These are phyloP conservation scores for Zasmidium citrigriseum DNA, from an alignment of 2,329 filamentous ascomycete species.

Conservation along the genomic window DNA sequence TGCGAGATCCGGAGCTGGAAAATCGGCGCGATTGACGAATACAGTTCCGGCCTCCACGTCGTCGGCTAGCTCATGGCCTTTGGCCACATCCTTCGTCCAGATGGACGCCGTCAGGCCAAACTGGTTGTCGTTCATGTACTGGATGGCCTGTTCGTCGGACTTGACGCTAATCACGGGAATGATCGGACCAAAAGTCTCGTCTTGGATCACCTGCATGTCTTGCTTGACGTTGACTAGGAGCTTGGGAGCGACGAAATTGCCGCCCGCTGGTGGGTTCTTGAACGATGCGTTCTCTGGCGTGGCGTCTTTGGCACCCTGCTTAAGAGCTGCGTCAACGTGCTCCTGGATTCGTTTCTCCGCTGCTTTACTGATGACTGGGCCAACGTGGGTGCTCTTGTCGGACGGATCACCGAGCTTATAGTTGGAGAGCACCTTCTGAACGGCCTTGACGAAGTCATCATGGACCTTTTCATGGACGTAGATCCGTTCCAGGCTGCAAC, in stretches of 20 bases:
- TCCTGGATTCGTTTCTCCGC: slow-evolving; percentile 74
- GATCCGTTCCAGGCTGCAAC: slow-evolving; percentile 87
- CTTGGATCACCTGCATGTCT: slow-evolving; percentile 83
- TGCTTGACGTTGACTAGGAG: slow-evolving; percentile 79
- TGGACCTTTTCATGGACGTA: slow-evolving; percentile 87
- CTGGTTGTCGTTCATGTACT: slow-evolving; percentile 90
- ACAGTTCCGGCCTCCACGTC: slow-evolving; percentile 90
- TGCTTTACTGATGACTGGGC: slow-evolving; percentile 81
- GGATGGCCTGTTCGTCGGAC: slow-evolving; percentile 76
- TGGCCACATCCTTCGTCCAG: slow-evolving; percentile 85
- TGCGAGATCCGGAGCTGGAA: slow-evolving; percentile 69
- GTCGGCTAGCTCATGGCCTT: slow-evolving; percentile 74
- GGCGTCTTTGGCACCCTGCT: slow-evolving; percentile 78
- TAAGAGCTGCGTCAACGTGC: slow-evolving; percentile 79
- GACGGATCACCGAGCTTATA: slow-evolving; percentile 90
- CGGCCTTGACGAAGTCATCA: slow-evolving; percentile 75
- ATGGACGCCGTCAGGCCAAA: slow-evolving; percentile 95
- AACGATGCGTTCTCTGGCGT: slow-evolving; percentile 84
- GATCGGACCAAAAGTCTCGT: slow-evolving; percentile 93
- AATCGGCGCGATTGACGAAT: slow-evolving; percentile 94
- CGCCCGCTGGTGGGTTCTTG: slow-evolving; percentile 67
- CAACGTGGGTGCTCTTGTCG: slow-evolving; percentile 76
- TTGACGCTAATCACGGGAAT: slow-evolving; percentile 88
- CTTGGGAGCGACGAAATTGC: slow-evolving; percentile 87
- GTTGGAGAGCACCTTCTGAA: slow-evolving; percentile 73